A percentile compares a stretch with the other conserved stretches of the same genome.
Evolutionary conservation across 352 stramenopile species (phyloP).

Genomic region (Stramenopiles sp.): DNA sequence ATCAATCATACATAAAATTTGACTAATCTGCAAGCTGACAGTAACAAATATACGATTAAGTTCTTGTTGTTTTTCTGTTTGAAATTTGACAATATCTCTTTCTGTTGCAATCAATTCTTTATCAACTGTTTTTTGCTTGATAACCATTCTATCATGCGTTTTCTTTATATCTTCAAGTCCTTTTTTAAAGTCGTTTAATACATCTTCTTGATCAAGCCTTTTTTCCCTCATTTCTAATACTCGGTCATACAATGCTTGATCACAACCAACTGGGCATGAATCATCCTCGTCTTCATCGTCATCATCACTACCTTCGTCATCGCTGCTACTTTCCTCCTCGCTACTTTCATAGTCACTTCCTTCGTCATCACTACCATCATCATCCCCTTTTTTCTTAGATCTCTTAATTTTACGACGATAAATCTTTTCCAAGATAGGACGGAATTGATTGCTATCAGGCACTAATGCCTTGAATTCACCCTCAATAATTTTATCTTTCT

Average conservation of each 20-base stretch:
- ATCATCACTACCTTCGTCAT: conserved; percentile 66
- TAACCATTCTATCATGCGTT: conserved; percentile 45
- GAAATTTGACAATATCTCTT: conserved; percentile 60
- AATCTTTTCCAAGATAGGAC: conserved; percentile 53
- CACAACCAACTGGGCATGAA: conserved; percentile 56
- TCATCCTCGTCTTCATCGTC: conserved; percentile 74
- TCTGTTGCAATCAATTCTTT: conserved; percentile 65
- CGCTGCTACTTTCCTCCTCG: conserved; percentile 37
- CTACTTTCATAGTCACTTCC: conserved; percentile 16
- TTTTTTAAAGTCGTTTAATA: conserved; percentile 50
- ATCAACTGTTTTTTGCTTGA: conserved; percentile 52
- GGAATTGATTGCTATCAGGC: conserved; percentile 32
- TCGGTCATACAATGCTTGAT: conserved; percentile 66
- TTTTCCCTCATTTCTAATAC: conserved; percentile 69
- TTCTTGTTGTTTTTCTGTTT: conserved; percentile 74
- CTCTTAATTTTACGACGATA: conserved; percentile 72
- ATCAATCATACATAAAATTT: conserved; percentile 41
- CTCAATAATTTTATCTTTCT: conserved; percentile 37
- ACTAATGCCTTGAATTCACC: conserved; percentile 36
- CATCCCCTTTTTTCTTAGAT: conserved; percentile 38
- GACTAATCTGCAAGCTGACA: conserved; percentile 39
- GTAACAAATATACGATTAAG: conserved; percentile 64
- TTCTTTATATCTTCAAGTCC: conserved; percentile 62
- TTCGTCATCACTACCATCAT: conserved; percentile 19
- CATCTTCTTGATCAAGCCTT: conserved; percentile 66